These are phyloP conservation scores for Saccharomyces hybrid DNA, from an alignment of 1,139 yeast species.

Conservation along the genomic window DNA sequence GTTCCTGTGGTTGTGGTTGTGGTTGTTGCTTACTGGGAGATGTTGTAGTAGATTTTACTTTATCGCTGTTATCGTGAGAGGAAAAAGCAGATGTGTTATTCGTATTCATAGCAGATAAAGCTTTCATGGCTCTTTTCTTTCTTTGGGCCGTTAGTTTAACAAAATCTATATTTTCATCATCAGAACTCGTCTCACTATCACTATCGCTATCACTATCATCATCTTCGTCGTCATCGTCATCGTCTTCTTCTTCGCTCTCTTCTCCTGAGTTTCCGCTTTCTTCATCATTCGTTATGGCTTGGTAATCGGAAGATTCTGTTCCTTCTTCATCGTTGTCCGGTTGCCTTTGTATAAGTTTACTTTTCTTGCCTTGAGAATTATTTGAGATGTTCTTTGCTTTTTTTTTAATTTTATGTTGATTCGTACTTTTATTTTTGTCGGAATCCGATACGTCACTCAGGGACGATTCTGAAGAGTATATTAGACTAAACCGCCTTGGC, in stretches of 20 bases:
- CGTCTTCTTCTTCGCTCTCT: conserved; percentile 27
- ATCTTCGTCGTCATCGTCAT: conserved; percentile 33
- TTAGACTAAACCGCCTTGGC: conserved; percentile 32
- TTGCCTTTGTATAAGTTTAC: conserved; percentile 27
- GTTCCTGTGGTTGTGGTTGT: neutral
- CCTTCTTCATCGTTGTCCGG: conserved; percentile 12
- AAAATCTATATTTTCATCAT: conserved; percentile 64
- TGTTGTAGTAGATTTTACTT: neutral
- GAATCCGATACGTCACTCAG: conserved; percentile 26
- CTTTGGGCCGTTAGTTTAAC: conserved; percentile 62
- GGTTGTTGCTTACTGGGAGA: neutral
- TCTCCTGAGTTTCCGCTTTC: conserved; percentile 23
- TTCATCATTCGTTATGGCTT: conserved; percentile 13
- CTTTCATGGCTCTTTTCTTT: conserved; percentile 48
- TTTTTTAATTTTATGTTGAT: conserved; percentile 11
- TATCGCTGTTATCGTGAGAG: conserved; percentile 3
- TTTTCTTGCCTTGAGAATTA: conserved; percentile 26
- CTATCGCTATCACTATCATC: conserved; percentile 35
- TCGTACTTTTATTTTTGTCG: conserved; percentile 9
- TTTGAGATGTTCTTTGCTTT: conserved; percentile 17
- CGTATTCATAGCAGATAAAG: conserved; percentile 37
- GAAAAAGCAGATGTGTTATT: conserved; percentile 1
- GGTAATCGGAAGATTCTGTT: conserved; percentile 22
- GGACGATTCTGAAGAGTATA: conserved; percentile 32
- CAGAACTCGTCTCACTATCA: conserved; percentile 44